These are phyloP conservation scores for Metschnikowia hibisci DNA, from an alignment of 805 yeast genomes.

Conservation along the genomic window DNA sequence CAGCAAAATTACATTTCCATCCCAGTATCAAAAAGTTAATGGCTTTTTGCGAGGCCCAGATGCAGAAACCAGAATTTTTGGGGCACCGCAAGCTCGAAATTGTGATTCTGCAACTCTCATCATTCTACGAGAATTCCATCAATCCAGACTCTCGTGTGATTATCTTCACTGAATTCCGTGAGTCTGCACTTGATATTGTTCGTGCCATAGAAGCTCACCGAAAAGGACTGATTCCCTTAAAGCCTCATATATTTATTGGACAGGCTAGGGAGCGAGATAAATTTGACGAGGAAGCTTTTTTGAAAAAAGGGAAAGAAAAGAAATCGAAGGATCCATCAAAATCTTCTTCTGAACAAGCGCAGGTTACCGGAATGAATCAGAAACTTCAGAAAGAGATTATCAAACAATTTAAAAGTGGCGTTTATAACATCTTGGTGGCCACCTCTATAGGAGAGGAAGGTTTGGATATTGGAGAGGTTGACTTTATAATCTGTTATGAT, in stretches of 20 bases:
- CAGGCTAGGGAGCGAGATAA: slow-evolving; percentile 75
- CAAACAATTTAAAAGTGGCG: slow-evolving; percentile 66
- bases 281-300: slow-evolving; percentile 54
- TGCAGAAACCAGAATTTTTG: slow-evolving; percentile 35
- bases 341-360: slow-evolving; percentile 70
- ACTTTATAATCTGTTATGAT: slow-evolving; percentile 86
- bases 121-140: slow-evolving; percentile 45
- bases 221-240: slow-evolving; percentile 24
- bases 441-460: slow-evolving; percentile 99
- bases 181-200: slow-evolving; percentile 85
- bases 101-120: slow-evolving; percentile 51
- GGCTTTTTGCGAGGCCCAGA: slow-evolving; percentile 39
- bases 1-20: slow-evolving; percentile 58
- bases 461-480: slow-evolving; percentile 96
- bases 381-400: slow-evolving; percentile 79
- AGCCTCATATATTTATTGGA: slow-evolving; percentile 89
- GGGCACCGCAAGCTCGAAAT: slow-evolving; percentile 74
- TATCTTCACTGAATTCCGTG: slow-evolving; percentile 83
- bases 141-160: slow-evolving; percentile 67
- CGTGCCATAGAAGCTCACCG: slow-evolving; percentile 62
- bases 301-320: slow-evolving; percentile 37
- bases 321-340: slow-evolving; percentile 59
- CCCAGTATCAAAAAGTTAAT: slow-evolving; percentile 45
- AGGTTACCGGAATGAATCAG: slow-evolving; percentile 84
- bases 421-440: slow-evolving; percentile 79